These are phyloP conservation scores for Trypanosoma boissoni DNA, from an alignment of 208 protist genomes.

Conservation along the genomic window DNA sequence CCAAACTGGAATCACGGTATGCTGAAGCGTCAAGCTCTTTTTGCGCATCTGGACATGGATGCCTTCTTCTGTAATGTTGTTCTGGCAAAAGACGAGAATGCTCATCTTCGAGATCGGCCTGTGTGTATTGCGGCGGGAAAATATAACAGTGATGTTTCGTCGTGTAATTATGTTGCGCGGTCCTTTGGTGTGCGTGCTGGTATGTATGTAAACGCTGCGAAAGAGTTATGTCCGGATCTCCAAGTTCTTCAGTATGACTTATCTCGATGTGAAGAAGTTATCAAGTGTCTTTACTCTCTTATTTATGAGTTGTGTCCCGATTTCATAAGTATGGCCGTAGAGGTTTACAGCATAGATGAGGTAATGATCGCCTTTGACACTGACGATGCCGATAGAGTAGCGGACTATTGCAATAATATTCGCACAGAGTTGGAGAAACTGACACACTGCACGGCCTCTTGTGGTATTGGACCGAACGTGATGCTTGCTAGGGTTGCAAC, in stretches of 20 bases:
- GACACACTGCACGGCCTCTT: constrained; percentile 80
- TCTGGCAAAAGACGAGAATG: constrained; percentile 77
- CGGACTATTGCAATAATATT: constrained; percentile 52
- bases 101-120: constrained; percentile 64
- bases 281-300: constrained; percentile 69
- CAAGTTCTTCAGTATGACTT: constrained; percentile 90
- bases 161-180: constrained; percentile 92
- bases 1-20: constrained; percentile 70
- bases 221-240: constrained; percentile 84
- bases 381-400: constrained; percentile 39
- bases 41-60: constrained; percentile 94
- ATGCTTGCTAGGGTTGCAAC: constrained; percentile 82
- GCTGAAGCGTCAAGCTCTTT: constrained; percentile 47
- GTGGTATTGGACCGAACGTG: constrained; percentile 82
- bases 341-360: constrained; percentile 90
- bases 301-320: constrained; percentile 64
- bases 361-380: constrained; percentile 83
- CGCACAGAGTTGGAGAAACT: constrained; percentile 41
- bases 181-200: constrained; percentile 81
- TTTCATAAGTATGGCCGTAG: constrained; percentile 57
- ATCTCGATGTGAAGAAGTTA: constrained; percentile 52
- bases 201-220: constrained; percentile 90
- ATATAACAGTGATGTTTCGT: constrained; percentile 90
- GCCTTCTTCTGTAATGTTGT: constrained; percentile 94
- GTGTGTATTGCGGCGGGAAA: constrained; percentile 85